Percentiles rank a stretch among this genome's conserved stretches.
Conservation (phyloP, 2,329 filamentous ascomycete species). For the Fusarium sp. region DNA sequence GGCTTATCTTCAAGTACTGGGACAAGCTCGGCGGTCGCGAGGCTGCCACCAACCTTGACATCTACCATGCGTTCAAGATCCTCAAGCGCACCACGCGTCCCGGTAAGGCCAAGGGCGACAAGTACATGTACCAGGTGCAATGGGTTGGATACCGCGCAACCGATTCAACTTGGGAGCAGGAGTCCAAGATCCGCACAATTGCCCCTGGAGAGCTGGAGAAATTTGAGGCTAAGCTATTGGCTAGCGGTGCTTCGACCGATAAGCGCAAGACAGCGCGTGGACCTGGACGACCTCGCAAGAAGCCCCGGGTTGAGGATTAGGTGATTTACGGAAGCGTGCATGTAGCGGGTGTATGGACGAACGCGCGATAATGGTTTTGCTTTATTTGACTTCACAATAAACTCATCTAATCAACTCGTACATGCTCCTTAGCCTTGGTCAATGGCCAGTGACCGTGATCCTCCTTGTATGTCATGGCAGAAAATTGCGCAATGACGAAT, state of each 20-base stretch:
- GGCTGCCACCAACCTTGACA: constrained; percentile 41
- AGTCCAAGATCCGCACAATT: constrained; percentile 42
- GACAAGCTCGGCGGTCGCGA: constrained; percentile 45
- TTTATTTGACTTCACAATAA: constrained; percentile 6
- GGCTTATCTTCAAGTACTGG: constrained; percentile 49
- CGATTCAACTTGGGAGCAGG: constrained; percentile 46
- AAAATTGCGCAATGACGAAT: constrained; percentile 77
- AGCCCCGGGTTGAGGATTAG: constrained; percentile 29
- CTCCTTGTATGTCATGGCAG: constrained; percentile 76
- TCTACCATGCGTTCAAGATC: constrained; percentile 48
- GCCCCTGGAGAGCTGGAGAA: constrained; percentile 45
- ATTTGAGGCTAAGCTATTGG: constrained; percentile 44
- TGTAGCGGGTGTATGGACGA: constrained; percentile 25
- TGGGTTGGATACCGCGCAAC: constrained; percentile 47
- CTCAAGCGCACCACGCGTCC: constrained; percentile 40
- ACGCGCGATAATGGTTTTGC: constrained; percentile 31
- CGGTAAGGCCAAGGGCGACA: constrained; percentile 32
- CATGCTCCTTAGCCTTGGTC: constrained; percentile 51
- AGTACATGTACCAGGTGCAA: constrained; percentile 44
- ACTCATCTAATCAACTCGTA: constrained; percentile 15
- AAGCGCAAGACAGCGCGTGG: constrained; percentile 45
- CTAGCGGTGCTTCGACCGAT: constrained; percentile 23
- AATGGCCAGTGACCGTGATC: constrained; percentile 64
- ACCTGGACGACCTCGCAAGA: constrained; percentile 47
- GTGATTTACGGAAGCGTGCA: constrained; percentile 8